phyloP scores from a whole-genome alignment of 2,329 filamentous ascomycete genomes.

The Pseudogymnoascus sp. region DNA sequence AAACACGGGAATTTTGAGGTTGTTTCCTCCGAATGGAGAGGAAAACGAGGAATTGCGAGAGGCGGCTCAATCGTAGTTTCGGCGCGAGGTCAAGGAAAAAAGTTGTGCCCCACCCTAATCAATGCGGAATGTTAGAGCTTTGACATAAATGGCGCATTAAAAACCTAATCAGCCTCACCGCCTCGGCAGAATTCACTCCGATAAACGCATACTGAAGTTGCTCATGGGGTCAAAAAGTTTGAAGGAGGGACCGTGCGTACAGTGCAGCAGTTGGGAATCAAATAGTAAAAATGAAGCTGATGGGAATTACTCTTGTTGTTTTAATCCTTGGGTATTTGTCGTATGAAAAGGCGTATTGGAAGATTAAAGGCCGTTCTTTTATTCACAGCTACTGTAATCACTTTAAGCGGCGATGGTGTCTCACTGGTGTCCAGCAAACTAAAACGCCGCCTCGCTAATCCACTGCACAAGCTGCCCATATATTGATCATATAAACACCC shows the following conservation, averaged over 20 bases:
- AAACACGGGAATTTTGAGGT: background rate
- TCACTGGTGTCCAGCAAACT: background rate
- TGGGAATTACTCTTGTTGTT: background rate
- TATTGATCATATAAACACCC: background rate
- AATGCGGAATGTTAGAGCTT: slow-evolving; percentile 5
- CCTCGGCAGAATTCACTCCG: slow-evolving; percentile 3
- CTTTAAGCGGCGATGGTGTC: slow-evolving; percentile 1
- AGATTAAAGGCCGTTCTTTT: background rate
- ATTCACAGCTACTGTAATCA: background rate
- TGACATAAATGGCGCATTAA: slow-evolving; percentile 8
- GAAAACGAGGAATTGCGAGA: slow-evolving; percentile 7
- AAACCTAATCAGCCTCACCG: slow-evolving; percentile 6
- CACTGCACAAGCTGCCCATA: background rate
- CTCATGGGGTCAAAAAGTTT: slow-evolving; percentile 3
- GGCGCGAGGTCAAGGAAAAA: slow-evolving; percentile 8
- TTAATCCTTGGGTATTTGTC: background rate
- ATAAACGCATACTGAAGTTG: slow-evolving; percentile 1
- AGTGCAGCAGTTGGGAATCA: background rate
- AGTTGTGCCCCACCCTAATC: slow-evolving; percentile 7
- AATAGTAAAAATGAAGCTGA: background rate
- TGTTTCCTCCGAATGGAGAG: slow-evolving; percentile 1
- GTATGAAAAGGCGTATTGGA: background rate
- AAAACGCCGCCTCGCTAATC: slow-evolving; percentile 2
- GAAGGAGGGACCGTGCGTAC: background rate
- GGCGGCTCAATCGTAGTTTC: slow-evolving; percentile 6